A percentile compares a stretch with the other conserved stretches of the same genome.
These are phyloP conservation scores for Aeschynomene evenia DNA, from an alignment of 306 rosid genomes.

Conservation along the genomic window DNA sequence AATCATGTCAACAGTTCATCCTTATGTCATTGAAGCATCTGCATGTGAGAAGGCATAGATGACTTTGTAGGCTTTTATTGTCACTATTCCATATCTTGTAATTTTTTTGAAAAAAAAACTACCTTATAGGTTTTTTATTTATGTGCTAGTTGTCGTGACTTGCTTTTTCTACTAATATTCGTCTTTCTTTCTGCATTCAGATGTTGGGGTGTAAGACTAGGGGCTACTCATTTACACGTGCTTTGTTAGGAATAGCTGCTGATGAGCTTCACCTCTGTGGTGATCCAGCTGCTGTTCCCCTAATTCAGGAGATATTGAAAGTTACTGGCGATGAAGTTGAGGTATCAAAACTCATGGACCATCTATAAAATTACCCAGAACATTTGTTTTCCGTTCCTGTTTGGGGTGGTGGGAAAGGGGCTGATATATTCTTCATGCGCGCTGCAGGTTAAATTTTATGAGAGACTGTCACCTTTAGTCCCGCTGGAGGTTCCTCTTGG, in stretches of 20 bases:
- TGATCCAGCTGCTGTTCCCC: constrained; percentile 86
- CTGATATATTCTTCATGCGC: constrained; percentile 9
- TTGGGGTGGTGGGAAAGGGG: background rate
- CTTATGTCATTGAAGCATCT: constrained; percentile 28
- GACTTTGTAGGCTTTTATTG: constrained; percentile 9
- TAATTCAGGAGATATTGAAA: constrained; percentile 75
- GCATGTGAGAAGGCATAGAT: constrained; percentile 1
- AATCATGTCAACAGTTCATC: background rate
- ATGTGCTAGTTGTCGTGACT: constrained; percentile 14
- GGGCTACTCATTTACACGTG: constrained; percentile 89
- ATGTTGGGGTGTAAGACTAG: constrained; percentile 87
- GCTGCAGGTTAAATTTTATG: constrained; percentile 66
- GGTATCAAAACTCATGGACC: constrained; percentile 46
- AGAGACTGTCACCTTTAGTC: constrained; percentile 87
- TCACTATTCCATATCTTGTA: background rate
- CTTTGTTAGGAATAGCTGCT: constrained; percentile 85
- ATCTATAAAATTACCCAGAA: background rate
- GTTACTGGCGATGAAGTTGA: constrained; percentile 77
- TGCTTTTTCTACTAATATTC: constrained; percentile 2
- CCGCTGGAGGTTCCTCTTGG: constrained; percentile 73
- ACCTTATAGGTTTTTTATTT: constrained; percentile 1
- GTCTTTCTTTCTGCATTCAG: constrained; percentile 41
- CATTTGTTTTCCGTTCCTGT: no score
- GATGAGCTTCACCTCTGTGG: constrained; percentile 98
- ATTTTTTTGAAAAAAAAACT: constrained; percentile 13